phyloP scores from a whole-genome alignment of 2,329 filamentous ascomycete genomes.

The Massarina eburnea region DNA sequence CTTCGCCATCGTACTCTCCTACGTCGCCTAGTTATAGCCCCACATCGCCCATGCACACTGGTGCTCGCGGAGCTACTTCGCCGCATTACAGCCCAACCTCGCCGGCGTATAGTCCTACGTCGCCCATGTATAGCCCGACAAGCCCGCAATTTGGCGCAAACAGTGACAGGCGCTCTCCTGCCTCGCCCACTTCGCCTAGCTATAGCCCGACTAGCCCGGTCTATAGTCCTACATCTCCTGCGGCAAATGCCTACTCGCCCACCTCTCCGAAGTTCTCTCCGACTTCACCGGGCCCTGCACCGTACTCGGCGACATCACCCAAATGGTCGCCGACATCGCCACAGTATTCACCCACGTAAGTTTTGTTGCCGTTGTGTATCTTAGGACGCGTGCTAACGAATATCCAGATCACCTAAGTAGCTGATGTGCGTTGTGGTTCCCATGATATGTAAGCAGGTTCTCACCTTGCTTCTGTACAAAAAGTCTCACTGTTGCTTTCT shows the following conservation, averaged over 20 bases:
- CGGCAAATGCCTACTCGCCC: slow-evolving; percentile 56
- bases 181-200: slow-evolving; percentile 67
- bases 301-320: slow-evolving; percentile 40
- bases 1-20: slow-evolving; percentile 53
- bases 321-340: slow-evolving; percentile 50
- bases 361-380: slow-evolving; percentile 31
- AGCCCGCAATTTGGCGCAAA: slow-evolving; percentile 48
- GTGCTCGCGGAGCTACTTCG: slow-evolving; percentile 42
- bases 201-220: slow-evolving; percentile 70
- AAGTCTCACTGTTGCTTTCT: slow-evolving; percentile 23
- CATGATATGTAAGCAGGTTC: slow-evolving; percentile 34
- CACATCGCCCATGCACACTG: slow-evolving; percentile 54
- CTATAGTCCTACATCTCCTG: slow-evolving; percentile 57
- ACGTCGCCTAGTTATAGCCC: slow-evolving; percentile 64
- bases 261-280: slow-evolving; percentile 40
- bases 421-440: slow-evolving; percentile 22
- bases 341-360: slow-evolving; percentile 51
- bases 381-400: slow-evolving; percentile 20
- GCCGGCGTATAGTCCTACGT: slow-evolving; percentile 60
- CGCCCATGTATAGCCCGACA: slow-evolving; percentile 56
- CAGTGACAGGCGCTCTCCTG: slow-evolving; percentile 44
- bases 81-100: slow-evolving; percentile 57
- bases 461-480: slow-evolving; percentile 38
- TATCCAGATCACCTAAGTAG: slow-evolving; percentile 37
- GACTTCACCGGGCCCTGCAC: slow-evolving; percentile 34